Evolutionary conservation across 805 yeast genomes (phyloP).

Genomic region (Saccharomycopsis fibuligera): DNA sequence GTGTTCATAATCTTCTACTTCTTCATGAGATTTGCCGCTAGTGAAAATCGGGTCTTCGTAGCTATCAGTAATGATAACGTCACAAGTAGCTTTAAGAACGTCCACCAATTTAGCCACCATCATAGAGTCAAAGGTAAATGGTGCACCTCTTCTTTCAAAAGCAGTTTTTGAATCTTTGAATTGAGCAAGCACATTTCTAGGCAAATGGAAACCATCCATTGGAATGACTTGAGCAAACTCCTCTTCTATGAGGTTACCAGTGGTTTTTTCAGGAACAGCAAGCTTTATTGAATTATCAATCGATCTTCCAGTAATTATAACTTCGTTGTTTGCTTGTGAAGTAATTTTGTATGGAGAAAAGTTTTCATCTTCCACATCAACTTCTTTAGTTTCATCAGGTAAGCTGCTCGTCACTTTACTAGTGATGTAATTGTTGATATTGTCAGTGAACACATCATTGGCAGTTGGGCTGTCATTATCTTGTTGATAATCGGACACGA

Average conservation of each 20-base stretch:
- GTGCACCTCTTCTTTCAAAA: slow-evolving; percentile 69
- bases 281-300: slow-evolving; percentile 23
- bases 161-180: slow-evolving; percentile 56
- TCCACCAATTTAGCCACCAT: slow-evolving; percentile 34
- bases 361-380: slow-evolving; percentile 8
- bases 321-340: slow-evolving; percentile 5
- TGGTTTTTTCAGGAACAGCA: slow-evolving; percentile 2
- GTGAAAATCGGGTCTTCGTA: slow-evolving; percentile 3
- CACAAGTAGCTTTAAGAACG: slow-evolving; percentile 27
- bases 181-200: slow-evolving; percentile 39
- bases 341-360: slow-evolving; percentile 4
- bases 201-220: slow-evolving; percentile 77
- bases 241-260: not conserved
- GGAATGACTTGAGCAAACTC: slow-evolving; percentile 44
- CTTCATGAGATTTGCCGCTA: too few relatives aligned
- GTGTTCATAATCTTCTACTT: not conserved
- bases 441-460: not conserved
- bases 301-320: slow-evolving; percentile 22
- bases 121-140: slow-evolving; percentile 71
- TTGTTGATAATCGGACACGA: not conserved
- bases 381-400: not conserved
- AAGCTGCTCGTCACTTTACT: not conserved
- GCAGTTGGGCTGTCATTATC: not conserved
- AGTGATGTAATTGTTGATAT: not conserved
- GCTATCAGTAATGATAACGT: slow-evolving; percentile 12